Evolutionary conservation across 768 basidiomycete genomes (phyloP).

Genomic region (Serendipita indica): DNA sequence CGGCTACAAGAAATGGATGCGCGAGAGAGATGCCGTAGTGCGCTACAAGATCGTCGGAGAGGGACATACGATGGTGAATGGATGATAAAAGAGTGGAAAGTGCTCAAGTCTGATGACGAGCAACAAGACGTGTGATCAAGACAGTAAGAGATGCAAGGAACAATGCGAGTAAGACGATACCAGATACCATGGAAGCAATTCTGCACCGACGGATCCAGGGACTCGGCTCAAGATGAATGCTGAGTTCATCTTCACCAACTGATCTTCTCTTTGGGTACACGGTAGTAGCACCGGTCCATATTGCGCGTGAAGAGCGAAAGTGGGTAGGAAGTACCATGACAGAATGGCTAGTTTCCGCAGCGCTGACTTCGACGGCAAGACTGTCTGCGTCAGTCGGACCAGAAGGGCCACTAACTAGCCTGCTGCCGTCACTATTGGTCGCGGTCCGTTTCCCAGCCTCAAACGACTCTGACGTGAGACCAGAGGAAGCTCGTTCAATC

Average conservation of each 20-base stretch:
- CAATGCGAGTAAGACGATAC: not conserved
- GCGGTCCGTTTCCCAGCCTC: not conserved
- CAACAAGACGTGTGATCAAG: not conserved
- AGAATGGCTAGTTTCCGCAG: not conserved
- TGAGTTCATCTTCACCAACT: not conserved
- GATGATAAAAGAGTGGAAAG: not conserved
- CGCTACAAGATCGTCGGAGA: not conserved
- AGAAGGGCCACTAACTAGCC: not conserved
- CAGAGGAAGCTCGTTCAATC: slow-evolving; percentile 1
- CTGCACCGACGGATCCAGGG: not conserved
- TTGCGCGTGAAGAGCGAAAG: not conserved
- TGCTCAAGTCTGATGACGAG: not conserved
- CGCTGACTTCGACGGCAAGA: not conserved
- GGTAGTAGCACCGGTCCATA: not conserved
- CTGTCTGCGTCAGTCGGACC: not conserved
- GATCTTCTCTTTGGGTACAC: not conserved
- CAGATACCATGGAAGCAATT: not conserved
- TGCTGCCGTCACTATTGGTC: not conserved
- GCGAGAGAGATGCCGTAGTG: not conserved
- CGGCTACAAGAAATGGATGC: slow-evolving; percentile 3
- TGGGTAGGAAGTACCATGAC: not conserved
- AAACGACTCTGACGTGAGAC: not conserved
- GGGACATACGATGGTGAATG: not conserved
- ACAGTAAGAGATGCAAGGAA: not conserved
- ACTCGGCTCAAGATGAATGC: not conserved